Percentiles rank a stretch among this genome's conserved stretches.
These are phyloP conservation scores for Starmerella scarabaei DNA, from an alignment of 805 yeast genomes.

Conservation along the genomic window DNA sequence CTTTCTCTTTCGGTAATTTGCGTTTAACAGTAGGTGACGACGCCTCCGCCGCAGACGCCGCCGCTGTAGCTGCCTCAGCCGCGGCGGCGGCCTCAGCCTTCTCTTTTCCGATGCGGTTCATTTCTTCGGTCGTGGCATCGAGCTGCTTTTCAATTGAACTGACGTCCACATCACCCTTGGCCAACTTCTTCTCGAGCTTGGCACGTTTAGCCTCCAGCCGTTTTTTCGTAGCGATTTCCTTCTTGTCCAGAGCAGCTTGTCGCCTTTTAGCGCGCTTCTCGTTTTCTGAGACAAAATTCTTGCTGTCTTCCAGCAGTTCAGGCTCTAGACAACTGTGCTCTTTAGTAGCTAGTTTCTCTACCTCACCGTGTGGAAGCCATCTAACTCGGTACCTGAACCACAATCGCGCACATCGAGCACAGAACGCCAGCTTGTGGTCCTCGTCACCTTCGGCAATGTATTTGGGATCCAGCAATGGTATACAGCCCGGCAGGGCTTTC, in stretches of 20 bases:
- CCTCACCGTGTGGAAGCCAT: conserved; percentile 72
- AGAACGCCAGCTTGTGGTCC: conserved; percentile 45
- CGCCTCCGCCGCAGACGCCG: no score
- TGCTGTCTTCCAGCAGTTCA: conserved; percentile 44
- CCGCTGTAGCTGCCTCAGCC: no score
- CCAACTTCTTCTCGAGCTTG: conserved; percentile 15
- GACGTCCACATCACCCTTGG: neutral
- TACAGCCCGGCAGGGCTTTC: conserved; percentile 58
- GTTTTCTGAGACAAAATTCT: conserved; percentile 23
- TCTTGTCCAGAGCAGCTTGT: conserved; percentile 9
- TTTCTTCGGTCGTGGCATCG: neutral
- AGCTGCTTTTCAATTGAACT: neutral
- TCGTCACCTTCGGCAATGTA: conserved; percentile 18
- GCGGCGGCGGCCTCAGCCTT: no score
- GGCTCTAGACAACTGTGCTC: conserved; percentile 50
- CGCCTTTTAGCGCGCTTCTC: conserved; percentile 18
- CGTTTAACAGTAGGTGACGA: no score
- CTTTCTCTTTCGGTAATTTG: neutral
- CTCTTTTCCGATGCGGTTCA: neutral
- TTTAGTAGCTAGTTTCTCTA: conserved; percentile 26
- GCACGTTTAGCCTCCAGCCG: conserved; percentile 8
- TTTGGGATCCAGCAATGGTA: conserved; percentile 18
- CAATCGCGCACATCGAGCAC: conserved; percentile 73
- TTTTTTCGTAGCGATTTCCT: conserved; percentile 12
- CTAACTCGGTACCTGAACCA: conserved; percentile 83